Percentiles rank a stretch among this genome's conserved stretches.
Conservation (phyloP, 257 asterid species). For the Nicotiana paniculata region DNA sequence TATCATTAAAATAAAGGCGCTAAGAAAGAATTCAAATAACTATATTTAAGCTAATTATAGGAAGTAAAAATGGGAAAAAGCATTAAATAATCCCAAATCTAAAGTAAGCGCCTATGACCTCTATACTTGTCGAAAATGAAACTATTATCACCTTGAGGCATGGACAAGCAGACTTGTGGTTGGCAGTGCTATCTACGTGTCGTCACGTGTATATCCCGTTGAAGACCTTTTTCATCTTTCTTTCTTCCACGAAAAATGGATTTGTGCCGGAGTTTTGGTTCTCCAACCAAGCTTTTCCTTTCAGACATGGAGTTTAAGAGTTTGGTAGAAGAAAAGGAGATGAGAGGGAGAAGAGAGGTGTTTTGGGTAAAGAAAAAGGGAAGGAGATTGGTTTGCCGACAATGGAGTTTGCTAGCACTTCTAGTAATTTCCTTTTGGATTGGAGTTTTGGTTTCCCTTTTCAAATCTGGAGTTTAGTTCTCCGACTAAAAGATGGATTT, state of each 20-base stretch:
- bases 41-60: not conserved
- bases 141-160: not conserved
- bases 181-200: not conserved
- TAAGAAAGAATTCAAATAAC: not conserved
- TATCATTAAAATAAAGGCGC: no score
- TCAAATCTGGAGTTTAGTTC: not conserved
- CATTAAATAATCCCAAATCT: not conserved
- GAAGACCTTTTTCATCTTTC: not conserved
- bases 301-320: not conserved
- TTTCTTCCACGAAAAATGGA: not conserved
- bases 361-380: not conserved
- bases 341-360: not conserved
- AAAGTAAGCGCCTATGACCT: not conserved
- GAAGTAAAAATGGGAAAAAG: not conserved
- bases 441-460: not conserved
- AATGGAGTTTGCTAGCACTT: not conserved
- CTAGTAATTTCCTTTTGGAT: not conserved
- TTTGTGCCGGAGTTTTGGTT: not conserved
- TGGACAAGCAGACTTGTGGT: not conserved
- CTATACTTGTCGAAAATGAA: not conserved
- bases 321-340: not conserved
- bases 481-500: not conserved
- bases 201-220: not conserved
- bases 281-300: not conserved
- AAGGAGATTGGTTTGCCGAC: not conserved